phyloP scores from a whole-genome alignment of 202 grass and related monocot species.

The Dendrocalamus latiflorus region DNA sequence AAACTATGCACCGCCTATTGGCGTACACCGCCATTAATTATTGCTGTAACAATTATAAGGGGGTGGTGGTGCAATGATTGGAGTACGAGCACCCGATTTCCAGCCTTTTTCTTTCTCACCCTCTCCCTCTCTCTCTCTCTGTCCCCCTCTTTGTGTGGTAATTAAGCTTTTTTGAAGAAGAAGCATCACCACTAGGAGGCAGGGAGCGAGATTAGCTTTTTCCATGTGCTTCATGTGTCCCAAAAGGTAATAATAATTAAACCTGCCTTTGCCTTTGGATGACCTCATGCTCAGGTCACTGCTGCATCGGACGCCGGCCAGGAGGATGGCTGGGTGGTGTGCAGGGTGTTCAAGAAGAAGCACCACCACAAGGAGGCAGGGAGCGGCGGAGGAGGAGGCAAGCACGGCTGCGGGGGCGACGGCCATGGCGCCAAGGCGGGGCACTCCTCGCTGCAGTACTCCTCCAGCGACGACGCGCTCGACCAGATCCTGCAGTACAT shows the following conservation, averaged over 20 bases:
- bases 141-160: no score
- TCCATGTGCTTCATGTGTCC: conserved; percentile 50
- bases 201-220: no score
- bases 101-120: not conserved
- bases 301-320: conserved; percentile 43
- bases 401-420: not conserved
- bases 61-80: conserved; percentile 43
- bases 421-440: conserved; percentile 5
- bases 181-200: no score
- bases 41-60: conserved; percentile 40
- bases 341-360: conserved; percentile 99
- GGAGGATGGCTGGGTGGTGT: conserved; percentile 98
- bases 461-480: conserved; percentile 56
- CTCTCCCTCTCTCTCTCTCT: no score
- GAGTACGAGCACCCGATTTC: conserved; percentile 33
- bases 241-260: conserved; percentile 50
- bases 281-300: conserved; percentile 20
- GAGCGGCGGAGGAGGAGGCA: conserved; percentile 24
- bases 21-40: conserved; percentile 33
- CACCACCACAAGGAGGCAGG: conserved; percentile 58
- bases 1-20: conserved; percentile 7
- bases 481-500: conserved; percentile 94
- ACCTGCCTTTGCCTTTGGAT: not conserved
- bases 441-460: conserved; percentile 41
- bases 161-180: no score